Evolutionary conservation across 2,329 filamentous ascomycete genomes (phyloP).

Genomic region (Penicillium hesseltinei): DNA sequence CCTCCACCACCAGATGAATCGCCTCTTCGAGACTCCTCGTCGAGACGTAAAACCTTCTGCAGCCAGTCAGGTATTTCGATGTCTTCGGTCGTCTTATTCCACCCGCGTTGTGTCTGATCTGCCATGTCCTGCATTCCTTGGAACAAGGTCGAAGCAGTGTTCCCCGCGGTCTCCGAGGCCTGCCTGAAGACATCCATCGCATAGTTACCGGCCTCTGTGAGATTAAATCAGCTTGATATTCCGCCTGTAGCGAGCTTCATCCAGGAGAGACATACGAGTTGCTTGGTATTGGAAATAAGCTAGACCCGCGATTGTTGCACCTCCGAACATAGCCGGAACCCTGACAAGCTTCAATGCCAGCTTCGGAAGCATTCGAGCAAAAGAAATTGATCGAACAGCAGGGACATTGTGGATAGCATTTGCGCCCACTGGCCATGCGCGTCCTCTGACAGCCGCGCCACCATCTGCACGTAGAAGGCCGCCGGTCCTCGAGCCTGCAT

Average conservation of each 20-base stretch:
- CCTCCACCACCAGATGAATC: slow-evolving; percentile 47
- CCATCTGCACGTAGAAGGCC: slow-evolving; percentile 68
- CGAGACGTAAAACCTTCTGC: slow-evolving; percentile 65
- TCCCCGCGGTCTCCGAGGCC: slow-evolving; percentile 69
- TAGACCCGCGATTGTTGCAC: slow-evolving; percentile 77
- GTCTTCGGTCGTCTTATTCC: slow-evolving; percentile 78
- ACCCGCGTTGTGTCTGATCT: slow-evolving; percentile 75
- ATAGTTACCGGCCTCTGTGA: slow-evolving; percentile 69
- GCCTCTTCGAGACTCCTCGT: slow-evolving; percentile 56
- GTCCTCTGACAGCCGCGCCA: slow-evolving; percentile 59
- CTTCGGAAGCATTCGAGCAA: slow-evolving; percentile 71
- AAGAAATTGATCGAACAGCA: slow-evolving; percentile 63
- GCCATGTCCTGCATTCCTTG: slow-evolving; percentile 71
- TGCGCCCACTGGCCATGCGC: slow-evolving; percentile 71
- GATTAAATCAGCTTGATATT: not conserved
- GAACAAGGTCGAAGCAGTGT: slow-evolving; percentile 67
- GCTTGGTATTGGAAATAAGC: slow-evolving; percentile 97
- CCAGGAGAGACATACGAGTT: slow-evolving; percentile 60
- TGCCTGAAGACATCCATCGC: slow-evolving; percentile 72
- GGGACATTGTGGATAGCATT: slow-evolving; percentile 81
- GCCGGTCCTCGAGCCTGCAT: slow-evolving; percentile 59
- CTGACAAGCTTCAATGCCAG: slow-evolving; percentile 86
- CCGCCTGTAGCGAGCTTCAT: not conserved
- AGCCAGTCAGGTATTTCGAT: slow-evolving; percentile 75
- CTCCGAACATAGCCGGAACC: slow-evolving; percentile 87